Base-by-base conservation (phyloP, 495 filamentous ascomycete genomes). In the Amorphotheca resinae region DNA sequence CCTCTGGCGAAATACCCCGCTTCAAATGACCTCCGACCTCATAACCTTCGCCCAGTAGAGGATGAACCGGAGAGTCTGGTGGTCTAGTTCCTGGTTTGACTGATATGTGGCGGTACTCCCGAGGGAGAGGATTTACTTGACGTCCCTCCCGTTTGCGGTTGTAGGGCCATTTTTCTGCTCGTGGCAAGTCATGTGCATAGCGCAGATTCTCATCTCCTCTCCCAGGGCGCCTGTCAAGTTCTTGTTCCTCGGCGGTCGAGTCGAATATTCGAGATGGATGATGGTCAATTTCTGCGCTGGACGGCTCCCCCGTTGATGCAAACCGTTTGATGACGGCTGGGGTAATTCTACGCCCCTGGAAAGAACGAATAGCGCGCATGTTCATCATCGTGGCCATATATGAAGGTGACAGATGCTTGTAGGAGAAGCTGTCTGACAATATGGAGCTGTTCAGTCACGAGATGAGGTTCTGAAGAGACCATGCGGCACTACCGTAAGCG, bases 351-450 rank as follows among this genome's bases (percentile, higher is more conserved):
- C 22, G 43, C 34, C 9, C 25, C 26, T 36, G 34, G 6, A 32
- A 14, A 9, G 40, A 26, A 14, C 43, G 43, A 16, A 39, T 34
- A 18, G 20, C 18, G 3, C 43, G 43, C 6, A 44, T n/a, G 20
- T n/a, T 38, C 42, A 44, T 44, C 18, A 8, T 36, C 9, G 30
- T 35, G 22, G 18, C 3, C n/a, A n/a, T n/a, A n/a, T n/a, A n/a
- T n/a, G n/a, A n/a, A n/a, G n/a, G n/a, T n/a, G n/a, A n/a, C n/a
- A n/a, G n/a, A n/a, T n/a, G n/a, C n/a, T n/a, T n/a, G n/a, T n/a
- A n/a, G n/a, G n/a, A n/a, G n/a, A n/a, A n/a, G n/a, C n/a, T n/a
- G n/a, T n/a, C n/a, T n/a, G n/a, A n/a, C n/a, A n/a, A n/a, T n/a
- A n/a, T n/a, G n/a, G n/a, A n/a, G n/a, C n/a, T n/a, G n/a, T n/a